Evolutionary conservation across 345 rosid species (phyloP), one percentile per base, ranked within the genome.

Genomic region (Jatropha curcas): DNA sequence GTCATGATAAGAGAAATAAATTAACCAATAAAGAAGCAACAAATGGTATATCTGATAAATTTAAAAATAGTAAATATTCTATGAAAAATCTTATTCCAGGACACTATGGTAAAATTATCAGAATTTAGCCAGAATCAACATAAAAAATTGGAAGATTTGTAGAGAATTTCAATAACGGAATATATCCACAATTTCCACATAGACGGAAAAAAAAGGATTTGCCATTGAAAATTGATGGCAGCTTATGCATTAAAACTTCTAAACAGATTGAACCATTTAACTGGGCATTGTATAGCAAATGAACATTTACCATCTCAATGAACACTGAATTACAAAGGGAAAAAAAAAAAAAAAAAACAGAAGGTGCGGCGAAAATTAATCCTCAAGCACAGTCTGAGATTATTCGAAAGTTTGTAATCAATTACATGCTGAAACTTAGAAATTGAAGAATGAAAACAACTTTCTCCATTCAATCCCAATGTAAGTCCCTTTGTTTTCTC

Each of bases 1-100:
- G 97, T 71, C 75, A 81, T 58, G 73, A 64, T 70, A 59, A 60
- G 39, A 80, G 58, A 69, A 71, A 66, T 28, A 63, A 55, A 65
- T 71, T 22, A 70, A 71, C 48, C 34, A 52, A 70, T 7, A 51
- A 30, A 39, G 25, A 62, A 50, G 60, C 35, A 24, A 20, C 4
- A 65, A 59, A 46, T 57, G 43, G n/a, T n/a, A 58, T 17, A 56
- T 25, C 9, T 16, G 51, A 30, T 39, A 48, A 5, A 17, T 66
- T 7, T 63, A 39, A 17, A 31, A 46, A 66, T 7, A 46, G 2
- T 66, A 28, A 28, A 20, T 0, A 16, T 48, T 48, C 2, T 28
- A n/a, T 33, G 20, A 31, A 39, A 43, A 3, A 43, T 19, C 57
- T 33, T 56, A 33, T 17, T 67, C 20, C 12, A 43, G 33, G 48